Evolutionary conservation across 1,139 yeast species (phyloP).

Genomic region (Pichia sp.): DNA sequence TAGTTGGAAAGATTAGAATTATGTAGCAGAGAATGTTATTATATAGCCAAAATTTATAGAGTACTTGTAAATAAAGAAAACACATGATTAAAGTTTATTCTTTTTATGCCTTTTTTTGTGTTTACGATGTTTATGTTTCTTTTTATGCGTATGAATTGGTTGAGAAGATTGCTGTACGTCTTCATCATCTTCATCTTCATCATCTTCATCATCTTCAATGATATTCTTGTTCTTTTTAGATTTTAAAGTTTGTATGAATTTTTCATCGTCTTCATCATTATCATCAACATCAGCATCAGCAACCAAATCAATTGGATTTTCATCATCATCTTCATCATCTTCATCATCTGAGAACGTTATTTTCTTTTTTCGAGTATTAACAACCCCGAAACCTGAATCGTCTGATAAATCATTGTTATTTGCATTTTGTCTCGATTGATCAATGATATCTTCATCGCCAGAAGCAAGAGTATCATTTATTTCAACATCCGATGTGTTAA

Average conservation of each 20-base stretch:
- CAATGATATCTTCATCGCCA: constrained; percentile 12
- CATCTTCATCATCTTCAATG: constrained; percentile 4
- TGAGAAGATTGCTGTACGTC: not conserved
- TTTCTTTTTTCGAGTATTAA: not conserved
- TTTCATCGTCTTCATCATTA: constrained; percentile 3
- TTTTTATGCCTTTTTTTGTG: constrained; percentile 4
- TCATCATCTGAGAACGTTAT: not conserved
- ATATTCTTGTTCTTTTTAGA: not conserved
- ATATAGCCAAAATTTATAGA: constrained; percentile 2
- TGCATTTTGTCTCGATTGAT: not conserved
- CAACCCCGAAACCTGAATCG: constrained; percentile 3
- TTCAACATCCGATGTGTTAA: constrained; percentile 2
- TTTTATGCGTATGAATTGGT: not conserved
- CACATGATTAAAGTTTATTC: not conserved
- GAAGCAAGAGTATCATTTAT: constrained; percentile 8
- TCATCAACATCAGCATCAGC: constrained; percentile 1
- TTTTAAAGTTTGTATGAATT: not conserved
- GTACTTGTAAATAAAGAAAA: constrained; percentile 4
- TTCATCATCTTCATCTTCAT: not conserved
- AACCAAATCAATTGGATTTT: not conserved
- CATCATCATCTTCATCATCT: constrained; percentile 2
- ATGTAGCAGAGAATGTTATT: no score
- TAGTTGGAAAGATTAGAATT: constrained; percentile 3
- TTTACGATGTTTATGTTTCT: constrained; percentile 2
- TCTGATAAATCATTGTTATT: not conserved